Evolutionary conservation across 2,329 filamentous ascomycete species (phyloP), one percentile per base, ranked within the genome.

Genomic region (Cordyceps pruinosa): DNA sequence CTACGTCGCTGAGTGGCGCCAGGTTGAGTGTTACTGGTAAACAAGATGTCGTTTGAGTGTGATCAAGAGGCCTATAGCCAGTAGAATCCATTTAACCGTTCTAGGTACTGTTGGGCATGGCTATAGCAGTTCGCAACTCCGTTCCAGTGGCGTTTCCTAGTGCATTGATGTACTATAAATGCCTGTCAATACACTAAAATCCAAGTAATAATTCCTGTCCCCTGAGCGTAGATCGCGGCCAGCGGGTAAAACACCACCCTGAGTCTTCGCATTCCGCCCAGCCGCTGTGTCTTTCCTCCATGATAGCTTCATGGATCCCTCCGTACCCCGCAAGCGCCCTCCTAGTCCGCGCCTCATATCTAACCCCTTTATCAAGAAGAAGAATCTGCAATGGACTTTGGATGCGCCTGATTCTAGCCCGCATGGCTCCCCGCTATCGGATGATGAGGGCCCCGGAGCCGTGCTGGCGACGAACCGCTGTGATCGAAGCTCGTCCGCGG

Each of bases 301-400:
- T 17, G 32, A 49, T 32, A 28, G 28, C 50, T 32, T 5, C 34
- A 69, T 70, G 67, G 56, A 63, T 10, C 51, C 58, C 9, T 41
- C 50, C 10, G 4, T 28, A 10, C 35, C 57, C 28, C 42, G 54
- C 41, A 74, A 75, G 56, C 66, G 69, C 21, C 64, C 62, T 21
- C 57, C 58, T 26, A 70, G 69, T 55, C 68, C 70, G 2, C 60
- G 64, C 23, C 62, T 78, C 51, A 72, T 77, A 9, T 60, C 70
- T 2, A 78, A 78, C 51, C 75, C 76, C 1, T 74, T 77, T 58
- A 72, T 77, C 60, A 79, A 79, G 64, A 76, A 72, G 60, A 67
- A 68, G 23, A 78, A 79, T 59, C 67, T 77, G 6, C 61, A 71
- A 62, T 79, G 76, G 76, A 72, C 66, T 6, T 61, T 77, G 12